Conservation (phyloP, 1,139 yeast species). For the Debaryomycetaceae sp. region DNA sequence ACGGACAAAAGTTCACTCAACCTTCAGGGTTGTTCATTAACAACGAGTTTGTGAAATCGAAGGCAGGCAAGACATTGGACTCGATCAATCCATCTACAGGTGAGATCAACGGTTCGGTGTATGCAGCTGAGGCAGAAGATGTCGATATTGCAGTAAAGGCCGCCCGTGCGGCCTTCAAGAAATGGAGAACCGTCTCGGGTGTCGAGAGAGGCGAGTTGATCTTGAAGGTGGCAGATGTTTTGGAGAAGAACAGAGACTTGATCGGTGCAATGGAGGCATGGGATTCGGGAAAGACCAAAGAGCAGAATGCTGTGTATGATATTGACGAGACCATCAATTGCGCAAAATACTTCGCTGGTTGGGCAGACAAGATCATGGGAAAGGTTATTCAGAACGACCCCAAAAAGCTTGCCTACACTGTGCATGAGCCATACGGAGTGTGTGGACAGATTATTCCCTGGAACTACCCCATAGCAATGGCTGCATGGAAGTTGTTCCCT, state of each 20-base stretch:
- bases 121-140: slow-evolving; percentile 64
- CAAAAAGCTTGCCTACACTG: slow-evolving; percentile 68
- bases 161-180: slow-evolving; percentile 66
- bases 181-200: slow-evolving; percentile 46
- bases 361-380: slow-evolving; percentile 80
- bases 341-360: slow-evolving; percentile 74
- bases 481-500: slow-evolving; percentile 61
- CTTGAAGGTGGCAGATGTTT: slow-evolving; percentile 56
- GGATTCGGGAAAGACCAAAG: slow-evolving; percentile 76
- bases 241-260: slow-evolving; percentile 55
- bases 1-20: slow-evolving; percentile 51
- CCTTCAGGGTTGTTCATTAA: slow-evolving; percentile 83
- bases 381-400: slow-evolving; percentile 64
- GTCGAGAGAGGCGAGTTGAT: slow-evolving; percentile 53
- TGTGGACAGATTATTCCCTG: slow-evolving; percentile 74
- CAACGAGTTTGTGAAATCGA: slow-evolving; percentile 68
- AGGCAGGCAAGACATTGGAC: slow-evolving; percentile 57
- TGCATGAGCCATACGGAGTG: slow-evolving; percentile 80
- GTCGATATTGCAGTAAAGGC: slow-evolving; percentile 74
- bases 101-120: slow-evolving; percentile 60
- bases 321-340: slow-evolving; percentile 55
- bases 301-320: slow-evolving; percentile 50
- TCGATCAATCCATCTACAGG: slow-evolving; percentile 70
- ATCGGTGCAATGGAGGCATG: slow-evolving; percentile 69
- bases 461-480: slow-evolving; percentile 60